Evolutionary conservation across 306 rosid species (phyloP).

Genomic region (Rosa chinensis): DNA sequence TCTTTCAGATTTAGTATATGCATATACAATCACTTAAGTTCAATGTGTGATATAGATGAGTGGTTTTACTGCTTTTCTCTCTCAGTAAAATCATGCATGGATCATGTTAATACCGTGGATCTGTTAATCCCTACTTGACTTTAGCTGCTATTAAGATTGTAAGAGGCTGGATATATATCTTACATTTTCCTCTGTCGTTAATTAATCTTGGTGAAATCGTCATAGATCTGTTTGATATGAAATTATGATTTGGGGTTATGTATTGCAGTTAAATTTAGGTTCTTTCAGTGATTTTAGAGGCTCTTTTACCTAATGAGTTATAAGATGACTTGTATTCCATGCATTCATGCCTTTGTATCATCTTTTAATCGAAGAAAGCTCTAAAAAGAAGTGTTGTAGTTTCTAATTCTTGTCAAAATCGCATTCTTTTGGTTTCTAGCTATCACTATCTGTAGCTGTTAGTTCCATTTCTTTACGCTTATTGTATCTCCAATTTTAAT

Average conservation of each 20-base stretch:
- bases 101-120: neutral
- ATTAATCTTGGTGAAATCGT: neutral
- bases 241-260: neutral
- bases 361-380: no score
- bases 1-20: neutral
- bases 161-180: neutral
- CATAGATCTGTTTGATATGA: neutral
- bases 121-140: neutral
- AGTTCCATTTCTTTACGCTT: neutral
- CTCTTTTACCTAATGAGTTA: neutral
- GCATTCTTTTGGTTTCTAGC: neutral
- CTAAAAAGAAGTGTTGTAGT: neutral
- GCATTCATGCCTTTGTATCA: neutral
- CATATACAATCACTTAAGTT: neutral
- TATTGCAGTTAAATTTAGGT: neutral
- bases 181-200: neutral
- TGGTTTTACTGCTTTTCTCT: neutral
- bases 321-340: neutral
- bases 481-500: neutral
- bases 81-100: neutral
- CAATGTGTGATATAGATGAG: neutral
- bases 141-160: conserved; percentile 7
- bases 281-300: neutral
- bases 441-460: neutral
- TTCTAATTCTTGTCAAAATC: neutral